Percentiles rank a stretch among this genome's conserved stretches.
Evolutionary conservation across 2,329 filamentous ascomycete species (phyloP).

Genomic region (Colletotrichum orbiculare): DNA sequence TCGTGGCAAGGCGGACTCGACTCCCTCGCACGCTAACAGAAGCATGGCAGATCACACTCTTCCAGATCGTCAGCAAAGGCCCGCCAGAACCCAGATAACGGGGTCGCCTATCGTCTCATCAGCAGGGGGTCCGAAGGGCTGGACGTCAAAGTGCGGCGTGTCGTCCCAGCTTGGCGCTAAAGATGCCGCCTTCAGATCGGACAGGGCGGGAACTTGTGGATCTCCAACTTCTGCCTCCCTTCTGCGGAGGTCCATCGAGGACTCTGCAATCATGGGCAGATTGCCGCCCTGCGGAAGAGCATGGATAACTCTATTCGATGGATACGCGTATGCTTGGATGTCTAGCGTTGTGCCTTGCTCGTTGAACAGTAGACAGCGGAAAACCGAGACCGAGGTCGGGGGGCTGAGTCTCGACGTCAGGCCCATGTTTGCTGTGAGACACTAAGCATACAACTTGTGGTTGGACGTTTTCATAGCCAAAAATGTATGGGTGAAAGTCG

Average conservation of each 20-base stretch:
- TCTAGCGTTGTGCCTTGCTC: slow-evolving; percentile 1
- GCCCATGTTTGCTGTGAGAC: background rate
- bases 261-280: too few relatives aligned
- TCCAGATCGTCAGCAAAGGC: too few relatives aligned
- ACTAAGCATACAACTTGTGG: background rate
- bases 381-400: slow-evolving; percentile 33
- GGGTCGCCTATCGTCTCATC: too few relatives aligned
- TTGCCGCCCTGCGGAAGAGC: background rate
- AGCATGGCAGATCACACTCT: too few relatives aligned
- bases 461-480: background rate
- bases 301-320: slow-evolving; percentile 25
- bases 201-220: slow-evolving; percentile 1
- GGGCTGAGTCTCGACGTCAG: slow-evolving; percentile 10
- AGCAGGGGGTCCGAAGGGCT: too few relatives aligned
- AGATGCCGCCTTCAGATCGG: background rate
- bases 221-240: too few relatives aligned
- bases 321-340: slow-evolving; percentile 18
- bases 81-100: too few relatives aligned
- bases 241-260: too few relatives aligned
- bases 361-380: background rate
- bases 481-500: background rate
- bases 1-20: slow-evolving; percentile 1
- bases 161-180: too few relatives aligned
- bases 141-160: too few relatives aligned
- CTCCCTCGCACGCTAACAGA: background rate